Percentiles rank a stretch among this genome's conserved stretches.
phyloP scores from a whole-genome alignment of 441 rosid genomes.

The Populus hybrid region DNA sequence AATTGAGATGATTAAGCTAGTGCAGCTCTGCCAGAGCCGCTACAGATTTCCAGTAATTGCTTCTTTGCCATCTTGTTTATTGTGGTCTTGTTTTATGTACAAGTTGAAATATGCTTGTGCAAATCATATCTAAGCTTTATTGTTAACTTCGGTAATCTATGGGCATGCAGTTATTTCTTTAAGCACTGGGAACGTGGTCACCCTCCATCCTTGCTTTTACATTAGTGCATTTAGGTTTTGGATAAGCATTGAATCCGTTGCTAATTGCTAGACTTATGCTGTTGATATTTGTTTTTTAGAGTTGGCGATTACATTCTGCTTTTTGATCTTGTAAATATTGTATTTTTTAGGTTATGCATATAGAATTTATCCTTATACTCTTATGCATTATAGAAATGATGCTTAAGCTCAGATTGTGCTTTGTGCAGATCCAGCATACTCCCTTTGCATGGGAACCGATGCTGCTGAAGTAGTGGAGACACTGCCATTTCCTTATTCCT shows the following conservation, averaged over 20 bases:
- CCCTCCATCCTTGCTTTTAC: neutral
- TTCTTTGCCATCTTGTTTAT: neutral
- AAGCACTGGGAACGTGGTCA: neutral
- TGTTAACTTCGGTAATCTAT: neutral
- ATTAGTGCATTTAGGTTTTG: neutral
- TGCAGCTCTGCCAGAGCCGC: neutral
- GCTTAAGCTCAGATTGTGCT: no score
- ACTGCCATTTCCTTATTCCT: slow-evolving; percentile 36
- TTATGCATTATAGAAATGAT: neutral
- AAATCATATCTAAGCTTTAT: neutral
- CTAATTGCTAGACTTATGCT: slow-evolving; percentile 6
- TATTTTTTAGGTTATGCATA: neutral
- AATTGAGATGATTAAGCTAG: neutral
- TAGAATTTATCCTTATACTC: neutral
- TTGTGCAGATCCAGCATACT: slow-evolving; percentile 29
- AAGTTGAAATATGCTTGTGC: neutral
- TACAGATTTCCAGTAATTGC: neutral
- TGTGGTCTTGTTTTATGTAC: neutral
- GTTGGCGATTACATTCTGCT: neutral
- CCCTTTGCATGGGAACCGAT: slow-evolving; percentile 71
- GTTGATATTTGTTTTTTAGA: neutral
- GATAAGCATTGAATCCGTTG: neutral
- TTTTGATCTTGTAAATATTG: neutral
- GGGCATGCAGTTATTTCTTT: neutral
- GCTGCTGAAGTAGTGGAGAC: slow-evolving; percentile 35